phyloP scores from a whole-genome alignment of 495 filamentous ascomycete species.

The Penicillium lagena region DNA sequence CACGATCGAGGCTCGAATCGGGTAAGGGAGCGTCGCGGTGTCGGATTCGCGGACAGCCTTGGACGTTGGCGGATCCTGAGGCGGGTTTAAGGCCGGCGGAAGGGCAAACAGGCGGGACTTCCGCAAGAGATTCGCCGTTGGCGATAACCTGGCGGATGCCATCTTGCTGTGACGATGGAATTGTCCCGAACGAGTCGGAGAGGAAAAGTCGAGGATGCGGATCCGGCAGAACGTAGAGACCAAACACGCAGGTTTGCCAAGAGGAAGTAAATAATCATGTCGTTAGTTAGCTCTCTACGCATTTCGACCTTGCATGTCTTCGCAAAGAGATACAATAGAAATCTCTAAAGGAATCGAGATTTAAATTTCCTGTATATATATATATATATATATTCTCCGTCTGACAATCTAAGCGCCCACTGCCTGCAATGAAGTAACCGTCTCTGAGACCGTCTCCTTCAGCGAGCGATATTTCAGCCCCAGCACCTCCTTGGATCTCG shows the following conservation, averaged over 20 bases:
- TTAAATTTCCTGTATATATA: neutral
- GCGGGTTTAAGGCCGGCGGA: constrained; percentile 47
- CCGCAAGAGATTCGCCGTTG: constrained; percentile 58
- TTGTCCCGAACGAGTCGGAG: constrained; percentile 13
- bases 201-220: constrained; percentile 28
- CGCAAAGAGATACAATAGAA: no score
- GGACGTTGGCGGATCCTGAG: constrained; percentile 33
- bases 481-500: constrained; percentile 47
- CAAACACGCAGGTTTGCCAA: constrained; percentile 4
- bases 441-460: constrained; percentile 51
- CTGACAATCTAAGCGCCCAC: constrained; percentile 26
- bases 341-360: no score
- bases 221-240: constrained; percentile 7
- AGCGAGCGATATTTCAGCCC: constrained; percentile 51
- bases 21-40: constrained; percentile 68
- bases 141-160: constrained; percentile 46
- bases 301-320: no score
- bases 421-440: constrained; percentile 46
- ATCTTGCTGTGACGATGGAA: constrained; percentile 28
- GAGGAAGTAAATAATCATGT: no score
- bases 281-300: no score
- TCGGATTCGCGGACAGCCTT: constrained; percentile 44
- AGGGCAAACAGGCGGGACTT: constrained; percentile 61
- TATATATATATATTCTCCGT: neutral
- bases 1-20: constrained; percentile 78